A percentile compares a stretch with the other conserved stretches of the same genome.
phyloP scores from a whole-genome alignment of 371 early-diverging fungal species.

The Paraphysoderma sedebokerense region DNA sequence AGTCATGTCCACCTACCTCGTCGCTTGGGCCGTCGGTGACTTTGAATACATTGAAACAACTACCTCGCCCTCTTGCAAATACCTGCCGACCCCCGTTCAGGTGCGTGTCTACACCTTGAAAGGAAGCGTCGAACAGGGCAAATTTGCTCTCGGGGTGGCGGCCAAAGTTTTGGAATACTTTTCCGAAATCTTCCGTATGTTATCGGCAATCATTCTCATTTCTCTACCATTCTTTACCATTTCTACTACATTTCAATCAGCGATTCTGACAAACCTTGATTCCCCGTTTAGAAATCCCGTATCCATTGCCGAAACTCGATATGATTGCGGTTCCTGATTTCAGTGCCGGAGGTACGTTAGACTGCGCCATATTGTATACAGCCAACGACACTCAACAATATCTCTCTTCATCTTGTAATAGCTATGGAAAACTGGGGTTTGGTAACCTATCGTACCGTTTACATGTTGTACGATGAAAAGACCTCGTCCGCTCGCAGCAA shows the following conservation, averaged over 20 bases:
- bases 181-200: background rate
- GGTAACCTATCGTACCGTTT: conserved; percentile 69
- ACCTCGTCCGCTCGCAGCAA: conserved; percentile 41
- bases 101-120: conserved; percentile 63
- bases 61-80: conserved; percentile 35
- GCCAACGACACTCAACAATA: background rate
- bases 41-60: conserved; percentile 68
- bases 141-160: conserved; percentile 62
- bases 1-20: conserved; percentile 78
- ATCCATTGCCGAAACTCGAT: conserved; percentile 81
- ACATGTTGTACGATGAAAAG: conserved; percentile 50
- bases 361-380: no score
- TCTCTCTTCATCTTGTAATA: background rate
- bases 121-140: conserved; percentile 46
- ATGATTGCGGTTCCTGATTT: conserved; percentile 83
- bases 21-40: conserved; percentile 81
- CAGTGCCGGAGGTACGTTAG: conserved; percentile 31
- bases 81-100: conserved; percentile 41
- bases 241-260: no score
- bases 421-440: conserved; percentile 95
- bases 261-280: no score
- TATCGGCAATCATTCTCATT: no score
- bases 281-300: no score
- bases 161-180: conserved; percentile 35
- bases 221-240: no score